phyloP scores from a whole-genome alignment of 306 rosid genomes.

The Senna siamea region DNA sequence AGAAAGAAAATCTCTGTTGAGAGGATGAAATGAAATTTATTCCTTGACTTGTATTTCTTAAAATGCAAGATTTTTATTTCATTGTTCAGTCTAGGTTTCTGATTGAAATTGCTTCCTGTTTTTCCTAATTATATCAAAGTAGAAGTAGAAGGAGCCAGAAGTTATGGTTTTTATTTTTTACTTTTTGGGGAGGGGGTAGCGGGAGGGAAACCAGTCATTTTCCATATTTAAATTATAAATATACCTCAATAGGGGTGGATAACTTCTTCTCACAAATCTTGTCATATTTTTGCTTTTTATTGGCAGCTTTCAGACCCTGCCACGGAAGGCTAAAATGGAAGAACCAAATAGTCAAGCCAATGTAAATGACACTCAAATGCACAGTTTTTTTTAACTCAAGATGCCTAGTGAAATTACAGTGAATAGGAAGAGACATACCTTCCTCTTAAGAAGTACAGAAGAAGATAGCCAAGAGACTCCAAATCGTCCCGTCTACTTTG shows the following conservation, averaged over 20 bases:
- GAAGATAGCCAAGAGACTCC: constrained; percentile 89
- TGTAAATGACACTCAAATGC: constrained; percentile 23
- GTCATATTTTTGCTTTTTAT: constrained; percentile 82
- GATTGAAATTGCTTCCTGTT: constrained; percentile 17
- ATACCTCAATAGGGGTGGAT: constrained; percentile 80
- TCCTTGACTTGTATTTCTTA: constrained; percentile 5
- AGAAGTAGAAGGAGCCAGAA: constrained; percentile 1
- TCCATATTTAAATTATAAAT: neutral
- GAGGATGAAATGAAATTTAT: constrained; percentile 5
- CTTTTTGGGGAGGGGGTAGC: neutral
- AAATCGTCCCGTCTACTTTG: constrained; percentile 94
- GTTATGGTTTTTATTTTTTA: neutral
- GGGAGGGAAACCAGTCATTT: neutral
- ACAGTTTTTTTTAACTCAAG: constrained; percentile 13
- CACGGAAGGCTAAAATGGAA: constrained; percentile 81
- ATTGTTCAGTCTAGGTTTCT: constrained; percentile 23
- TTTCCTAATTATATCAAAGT: constrained; percentile 32
- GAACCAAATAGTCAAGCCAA: constrained; percentile 37
- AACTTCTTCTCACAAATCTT: constrained; percentile 83
- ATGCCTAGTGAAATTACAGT: constrained; percentile 25
- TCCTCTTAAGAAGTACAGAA: constrained; percentile 85
- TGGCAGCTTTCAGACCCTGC: constrained; percentile 86
- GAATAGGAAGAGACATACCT: constrained; percentile 56
- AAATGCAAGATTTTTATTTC: constrained; percentile 25
- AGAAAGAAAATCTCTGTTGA: constrained; percentile 25